Evolutionary conservation across 1,284 basidiomycete species (phyloP).

Genomic region (Moesziomyces parantarcticus): DNA sequence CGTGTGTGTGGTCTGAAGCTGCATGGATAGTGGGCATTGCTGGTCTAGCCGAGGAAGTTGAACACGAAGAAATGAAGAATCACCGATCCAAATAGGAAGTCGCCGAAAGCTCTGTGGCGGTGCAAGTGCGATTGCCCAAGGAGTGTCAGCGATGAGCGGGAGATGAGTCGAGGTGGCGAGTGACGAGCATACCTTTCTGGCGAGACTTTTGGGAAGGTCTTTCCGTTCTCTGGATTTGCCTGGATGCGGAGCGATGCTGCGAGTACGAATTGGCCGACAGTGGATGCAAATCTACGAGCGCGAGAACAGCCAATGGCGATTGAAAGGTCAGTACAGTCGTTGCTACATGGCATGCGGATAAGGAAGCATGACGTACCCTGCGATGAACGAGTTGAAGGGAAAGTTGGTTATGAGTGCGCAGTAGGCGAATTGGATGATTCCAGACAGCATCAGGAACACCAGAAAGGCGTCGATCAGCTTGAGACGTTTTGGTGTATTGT

Average conservation of each 20-base stretch:
- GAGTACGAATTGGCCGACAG: constrained; percentile 95
- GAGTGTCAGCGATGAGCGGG: no score
- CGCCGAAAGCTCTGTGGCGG: constrained; percentile 76
- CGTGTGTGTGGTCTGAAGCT: background rate
- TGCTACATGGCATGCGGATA: background rate
- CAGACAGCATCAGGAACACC: constrained; percentile 89
- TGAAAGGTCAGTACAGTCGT: background rate
- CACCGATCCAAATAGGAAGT: constrained; percentile 92
- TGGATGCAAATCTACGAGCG: constrained; percentile 81
- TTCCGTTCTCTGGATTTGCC: constrained; percentile 84
- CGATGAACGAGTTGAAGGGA: constrained; percentile 96
- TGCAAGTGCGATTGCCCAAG: no score
- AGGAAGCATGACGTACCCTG: constrained; percentile 76
- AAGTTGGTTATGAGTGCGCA: constrained; percentile 90
- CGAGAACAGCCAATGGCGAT: no score
- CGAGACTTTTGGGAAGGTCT: constrained; percentile 74
- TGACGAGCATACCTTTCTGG: constrained; percentile 81
- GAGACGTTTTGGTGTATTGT: constrained; percentile 81
- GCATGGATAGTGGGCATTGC: background rate
- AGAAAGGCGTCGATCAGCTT: constrained; percentile 95
- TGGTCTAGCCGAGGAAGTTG: constrained; percentile 84
- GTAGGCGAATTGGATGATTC: constrained; percentile 89
- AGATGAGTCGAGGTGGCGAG: no score
- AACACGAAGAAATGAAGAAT: constrained; percentile 98
- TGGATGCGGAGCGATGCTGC: constrained; percentile 90